phyloP scores from a whole-genome alignment of 2,329 filamentous ascomycete genomes.

The Ceratocystis smalleyi region DNA sequence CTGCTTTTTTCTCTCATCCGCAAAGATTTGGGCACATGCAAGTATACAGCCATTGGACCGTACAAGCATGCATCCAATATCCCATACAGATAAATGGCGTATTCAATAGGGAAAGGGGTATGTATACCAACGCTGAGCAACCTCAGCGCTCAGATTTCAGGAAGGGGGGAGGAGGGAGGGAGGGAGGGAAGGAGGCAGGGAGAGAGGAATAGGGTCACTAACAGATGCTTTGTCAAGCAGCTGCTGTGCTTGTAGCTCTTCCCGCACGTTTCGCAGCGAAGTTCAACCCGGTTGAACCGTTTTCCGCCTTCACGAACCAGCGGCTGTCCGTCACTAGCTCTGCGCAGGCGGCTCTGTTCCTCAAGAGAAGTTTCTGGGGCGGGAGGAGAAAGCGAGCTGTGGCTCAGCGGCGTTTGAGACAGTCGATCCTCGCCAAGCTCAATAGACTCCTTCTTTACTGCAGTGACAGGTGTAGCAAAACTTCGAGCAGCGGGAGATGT shows the following conservation, averaged over 20 bases:
- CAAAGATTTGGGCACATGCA: background rate
- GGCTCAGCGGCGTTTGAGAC: conserved; percentile 41
- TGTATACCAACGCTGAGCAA: background rate
- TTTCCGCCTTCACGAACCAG: conserved; percentile 67
- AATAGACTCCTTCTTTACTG: conserved; percentile 35
- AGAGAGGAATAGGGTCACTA: conserved; percentile 54
- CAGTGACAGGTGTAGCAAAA: conserved; percentile 39
- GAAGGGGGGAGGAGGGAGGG: background rate
- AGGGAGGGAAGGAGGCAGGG: conserved; percentile 10
- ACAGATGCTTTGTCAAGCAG: conserved; percentile 99
- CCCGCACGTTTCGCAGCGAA: conserved; percentile 94
- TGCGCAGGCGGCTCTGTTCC: conserved; percentile 36
- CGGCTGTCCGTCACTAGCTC: conserved; percentile 75
- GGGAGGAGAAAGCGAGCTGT: conserved; percentile 24
- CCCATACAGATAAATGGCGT: background rate
- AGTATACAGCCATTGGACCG: background rate
- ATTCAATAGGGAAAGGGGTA: background rate
- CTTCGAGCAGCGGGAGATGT: conserved; percentile 50
- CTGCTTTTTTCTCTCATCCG: background rate
- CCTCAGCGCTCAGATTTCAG: background rate
- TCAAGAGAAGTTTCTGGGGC: conserved; percentile 24
- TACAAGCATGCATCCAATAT: background rate
- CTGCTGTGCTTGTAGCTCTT: conserved; percentile 99
- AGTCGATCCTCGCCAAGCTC: conserved; percentile 49
- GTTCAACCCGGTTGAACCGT: conserved; percentile 66